Conservation (phyloP, 768 basidiomycete genomes). For the Boletus sp. region DNA sequence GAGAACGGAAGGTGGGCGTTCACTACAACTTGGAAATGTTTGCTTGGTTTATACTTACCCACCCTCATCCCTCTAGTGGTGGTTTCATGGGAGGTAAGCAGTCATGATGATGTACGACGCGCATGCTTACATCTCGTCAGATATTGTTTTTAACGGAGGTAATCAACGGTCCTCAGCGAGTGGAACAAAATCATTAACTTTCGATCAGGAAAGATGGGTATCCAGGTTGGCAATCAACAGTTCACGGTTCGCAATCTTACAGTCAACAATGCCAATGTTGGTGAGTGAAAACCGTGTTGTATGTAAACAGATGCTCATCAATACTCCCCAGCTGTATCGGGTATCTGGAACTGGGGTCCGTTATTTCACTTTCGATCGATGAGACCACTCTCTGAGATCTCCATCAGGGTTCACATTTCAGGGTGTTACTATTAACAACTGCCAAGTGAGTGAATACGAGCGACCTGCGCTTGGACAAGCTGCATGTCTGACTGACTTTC, state of each 20-base stretch:
- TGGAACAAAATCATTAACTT: background rate
- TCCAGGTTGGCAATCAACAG: constrained; percentile 79
- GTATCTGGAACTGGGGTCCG: constrained; percentile 43
- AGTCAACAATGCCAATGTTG: constrained; percentile 44
- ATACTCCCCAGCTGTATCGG: constrained; percentile 21
- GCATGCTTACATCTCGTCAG: constrained; percentile 9
- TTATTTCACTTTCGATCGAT: background rate
- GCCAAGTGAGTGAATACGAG: constrained; percentile 13
- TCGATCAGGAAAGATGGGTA: constrained; percentile 45
- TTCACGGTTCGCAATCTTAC: constrained; percentile 67
- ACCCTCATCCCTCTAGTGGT: constrained; percentile 26
- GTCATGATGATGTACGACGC: background rate
- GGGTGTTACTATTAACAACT: constrained; percentile 44
- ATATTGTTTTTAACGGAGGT: constrained; percentile 46
- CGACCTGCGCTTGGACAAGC: too few relatives aligned
- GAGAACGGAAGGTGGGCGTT: constrained; percentile 58
- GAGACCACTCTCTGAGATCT: background rate
- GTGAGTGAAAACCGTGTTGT: constrained; percentile 16
- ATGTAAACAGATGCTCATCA: background rate
- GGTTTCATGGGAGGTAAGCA: constrained; percentile 54
- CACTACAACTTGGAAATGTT: too few relatives aligned
- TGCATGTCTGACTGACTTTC: background rate
- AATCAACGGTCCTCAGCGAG: background rate
- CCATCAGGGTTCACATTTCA: constrained; percentile 50
- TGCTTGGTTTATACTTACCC: too few relatives aligned